phyloP scores from a whole-genome alignment of 2,329 filamentous ascomycete genomes.

The Colletotrichum tropicicola region DNA sequence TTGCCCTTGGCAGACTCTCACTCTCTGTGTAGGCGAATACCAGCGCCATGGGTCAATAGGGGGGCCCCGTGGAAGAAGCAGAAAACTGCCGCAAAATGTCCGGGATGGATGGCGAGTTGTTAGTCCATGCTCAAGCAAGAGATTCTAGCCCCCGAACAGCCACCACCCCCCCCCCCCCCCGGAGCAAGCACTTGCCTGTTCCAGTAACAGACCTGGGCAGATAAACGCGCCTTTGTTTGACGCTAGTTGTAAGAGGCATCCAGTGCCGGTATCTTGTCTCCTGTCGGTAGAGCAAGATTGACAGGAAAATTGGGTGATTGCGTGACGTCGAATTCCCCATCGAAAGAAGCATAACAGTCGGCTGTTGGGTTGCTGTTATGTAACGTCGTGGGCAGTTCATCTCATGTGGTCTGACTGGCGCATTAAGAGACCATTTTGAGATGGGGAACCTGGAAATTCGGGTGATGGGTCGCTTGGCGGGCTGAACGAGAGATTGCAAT shows the following conservation, averaged over 20 bases:
- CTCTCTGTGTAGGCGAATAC: neutral
- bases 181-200: conserved; percentile 17
- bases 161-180: too few species aligned
- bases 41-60: neutral
- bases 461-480: neutral
- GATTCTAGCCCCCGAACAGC: neutral
- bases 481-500: neutral
- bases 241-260: conserved; percentile 13
- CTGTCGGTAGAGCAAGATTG: neutral
- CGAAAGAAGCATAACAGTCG: neutral
- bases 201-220: neutral
- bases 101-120: too few species aligned
- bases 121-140: neutral
- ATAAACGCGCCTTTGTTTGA: conserved; percentile 4
- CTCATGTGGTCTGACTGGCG: neutral
- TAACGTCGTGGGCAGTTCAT: conserved; percentile 4
- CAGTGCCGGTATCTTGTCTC: neutral
- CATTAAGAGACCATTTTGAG: neutral
- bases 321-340: neutral
- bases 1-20: conserved; percentile 2
- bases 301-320: neutral
- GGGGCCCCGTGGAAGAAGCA: neutral
- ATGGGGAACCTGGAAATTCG: neutral
- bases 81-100: conserved; percentile 1
- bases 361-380: neutral